phyloP scores from a whole-genome alignment of 768 basidiomycete species.

The Glaciozyma antarctica region DNA sequence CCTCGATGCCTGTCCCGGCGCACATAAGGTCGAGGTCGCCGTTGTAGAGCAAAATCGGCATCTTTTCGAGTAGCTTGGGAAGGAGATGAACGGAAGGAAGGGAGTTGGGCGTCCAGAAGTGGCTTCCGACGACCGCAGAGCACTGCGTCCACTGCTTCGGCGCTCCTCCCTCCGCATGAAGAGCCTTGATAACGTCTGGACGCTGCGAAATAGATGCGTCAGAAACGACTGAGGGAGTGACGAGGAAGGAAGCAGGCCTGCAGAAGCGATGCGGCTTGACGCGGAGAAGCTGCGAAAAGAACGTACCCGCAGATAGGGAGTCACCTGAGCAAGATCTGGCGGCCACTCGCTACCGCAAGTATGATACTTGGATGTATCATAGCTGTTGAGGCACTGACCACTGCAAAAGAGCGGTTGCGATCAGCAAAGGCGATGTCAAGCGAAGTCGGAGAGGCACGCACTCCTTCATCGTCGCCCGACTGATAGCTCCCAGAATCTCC shows the following conservation, averaged over 20 bases:
- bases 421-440: slow-evolving; percentile 61
- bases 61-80: slow-evolving; percentile 61
- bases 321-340: slow-evolving; percentile 64
- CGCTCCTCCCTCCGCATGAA: slow-evolving; percentile 56
- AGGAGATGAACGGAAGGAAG: slow-evolving; percentile 67
- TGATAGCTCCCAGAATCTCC: slow-evolving; percentile 46
- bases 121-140: slow-evolving; percentile 52
- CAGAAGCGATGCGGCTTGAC: no score
- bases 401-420: slow-evolving; percentile 3
- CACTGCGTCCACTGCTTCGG: slow-evolving; percentile 84
- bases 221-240: no score
- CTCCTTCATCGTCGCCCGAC: slow-evolving; percentile 43
- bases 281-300: neutral
- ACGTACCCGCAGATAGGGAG: slow-evolving; percentile 65
- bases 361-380: slow-evolving; percentile 75
- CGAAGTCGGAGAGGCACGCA: slow-evolving; percentile 29
- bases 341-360: slow-evolving; percentile 98
- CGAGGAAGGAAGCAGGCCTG: no score
- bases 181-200: slow-evolving; percentile 62
- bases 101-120: slow-evolving; percentile 53
- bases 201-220: slow-evolving; percentile 47
- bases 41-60: slow-evolving; percentile 65
- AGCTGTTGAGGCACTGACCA: slow-evolving; percentile 77
- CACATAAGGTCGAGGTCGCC: slow-evolving; percentile 96
- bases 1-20: slow-evolving; percentile 84